phyloP scores from a whole-genome alignment of 495 filamentous ascomycete genomes.

The Parathielavia appendiculata region DNA sequence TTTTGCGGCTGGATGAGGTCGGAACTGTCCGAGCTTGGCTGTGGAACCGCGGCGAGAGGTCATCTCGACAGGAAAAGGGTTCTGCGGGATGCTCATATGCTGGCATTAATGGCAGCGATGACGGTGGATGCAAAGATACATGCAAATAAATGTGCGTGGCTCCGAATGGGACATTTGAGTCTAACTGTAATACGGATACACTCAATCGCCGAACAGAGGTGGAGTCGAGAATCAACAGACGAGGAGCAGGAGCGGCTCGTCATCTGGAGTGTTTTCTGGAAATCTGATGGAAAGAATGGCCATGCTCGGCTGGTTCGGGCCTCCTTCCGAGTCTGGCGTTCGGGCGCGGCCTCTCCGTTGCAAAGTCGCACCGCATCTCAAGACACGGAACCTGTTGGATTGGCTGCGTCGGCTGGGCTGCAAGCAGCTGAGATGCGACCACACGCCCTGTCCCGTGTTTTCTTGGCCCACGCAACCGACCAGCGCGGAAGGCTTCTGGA shows the following conservation, averaged over 20 bases:
- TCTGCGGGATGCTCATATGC: no score
- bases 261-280: background rate
- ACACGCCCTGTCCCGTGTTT: background rate
- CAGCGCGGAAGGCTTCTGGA: conserved; percentile 14
- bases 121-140: no score
- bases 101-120: no score
- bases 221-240: background rate
- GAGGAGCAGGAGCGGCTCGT: no score
- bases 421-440: conserved; percentile 2
- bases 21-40: no score
- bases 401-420: background rate
- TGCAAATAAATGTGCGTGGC: no score
- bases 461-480: conserved; percentile 3
- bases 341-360: conserved; percentile 11
- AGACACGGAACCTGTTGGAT: conserved; percentile 1
- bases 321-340: conserved; percentile 2
- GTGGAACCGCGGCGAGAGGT: no score
- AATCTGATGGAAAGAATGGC: background rate
- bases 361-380: conserved; percentile 2
- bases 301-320: background rate
- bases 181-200: no score
- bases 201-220: no score
- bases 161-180: no score
- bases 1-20: no score
- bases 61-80: no score